Evolutionary conservation across 2,329 filamentous ascomycete species (phyloP).

Genomic region (Fusarium denticulatum): DNA sequence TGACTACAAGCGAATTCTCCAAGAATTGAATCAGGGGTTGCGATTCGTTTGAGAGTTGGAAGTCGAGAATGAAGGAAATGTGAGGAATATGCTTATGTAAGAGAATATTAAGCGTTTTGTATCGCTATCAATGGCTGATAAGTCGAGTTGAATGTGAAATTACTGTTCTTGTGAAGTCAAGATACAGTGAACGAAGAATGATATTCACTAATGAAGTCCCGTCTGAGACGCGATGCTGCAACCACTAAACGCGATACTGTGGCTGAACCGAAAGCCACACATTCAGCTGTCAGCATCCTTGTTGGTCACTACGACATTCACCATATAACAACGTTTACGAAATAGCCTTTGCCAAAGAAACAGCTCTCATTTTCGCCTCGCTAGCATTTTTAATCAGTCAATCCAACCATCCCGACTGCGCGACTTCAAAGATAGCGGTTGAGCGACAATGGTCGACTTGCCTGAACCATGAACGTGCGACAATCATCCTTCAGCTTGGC

Average conservation of each 20-base stretch:
- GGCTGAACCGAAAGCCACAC: conserved; percentile 40
- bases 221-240: conserved; percentile 36
- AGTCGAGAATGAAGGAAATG: no score
- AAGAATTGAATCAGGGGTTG: background rate
- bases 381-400: background rate
- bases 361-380: background rate
- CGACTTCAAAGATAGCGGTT: conserved; percentile 3
- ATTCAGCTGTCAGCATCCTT: conserved; percentile 23
- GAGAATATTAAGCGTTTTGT: background rate
- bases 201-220: background rate
- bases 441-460: conserved; percentile 52
- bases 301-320: conserved; percentile 25
- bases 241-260: conserved; percentile 46
- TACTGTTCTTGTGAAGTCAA: background rate
- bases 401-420: background rate
- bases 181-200: conserved; percentile 3
- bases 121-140: background rate
- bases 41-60: background rate
- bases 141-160: background rate
- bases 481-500: conserved; percentile 60
- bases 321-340: conserved; percentile 14
- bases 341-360: background rate
- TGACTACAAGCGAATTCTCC: background rate
- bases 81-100: no score
- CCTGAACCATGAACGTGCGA: conserved; percentile 59